A percentile compares a stretch with the other conserved stretches of the same genome.
Conservation (phyloP, 164 flowering plant species). For the Stephania yunnanensis region DNA sequence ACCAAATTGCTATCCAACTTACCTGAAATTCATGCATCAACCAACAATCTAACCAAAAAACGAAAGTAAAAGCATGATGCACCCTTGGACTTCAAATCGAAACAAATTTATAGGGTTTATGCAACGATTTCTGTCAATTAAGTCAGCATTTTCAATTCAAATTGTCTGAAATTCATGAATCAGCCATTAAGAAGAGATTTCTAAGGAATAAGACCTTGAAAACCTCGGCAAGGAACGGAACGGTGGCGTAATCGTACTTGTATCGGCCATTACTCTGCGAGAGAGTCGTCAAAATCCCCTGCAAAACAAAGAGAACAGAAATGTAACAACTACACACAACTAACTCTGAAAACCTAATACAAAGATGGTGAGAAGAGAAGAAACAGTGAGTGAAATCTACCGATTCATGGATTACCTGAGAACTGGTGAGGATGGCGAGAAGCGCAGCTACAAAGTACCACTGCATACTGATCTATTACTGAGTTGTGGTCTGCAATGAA, state of each 20-base stretch:
- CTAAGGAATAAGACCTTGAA: constrained; percentile 54
- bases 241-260: constrained; percentile 83
- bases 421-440: constrained; percentile 84
- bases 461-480: constrained; percentile 35
- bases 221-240: constrained; percentile 95
- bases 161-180: background rate
- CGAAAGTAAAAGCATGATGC: too few species aligned
- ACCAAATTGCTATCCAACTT: too few species aligned
- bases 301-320: constrained; percentile 13
- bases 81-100: too few species aligned
- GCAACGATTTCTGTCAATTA: too few species aligned
- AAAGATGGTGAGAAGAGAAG: too few species aligned
- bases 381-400: background rate
- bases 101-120: background rate
- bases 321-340: background rate
- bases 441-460: constrained; percentile 83
- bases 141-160: background rate
- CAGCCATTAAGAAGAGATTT: background rate
- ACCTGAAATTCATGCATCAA: background rate
- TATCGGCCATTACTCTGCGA: constrained; percentile 83
- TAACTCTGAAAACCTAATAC: background rate
- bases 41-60: too few species aligned
- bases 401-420: constrained; percentile 46
- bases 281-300: constrained; percentile 89
- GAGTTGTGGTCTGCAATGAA: background rate